Evolutionary conservation across 176 grass and related monocot genomes (phyloP), one percentile per base, ranked within the genome.

Genomic region (Bonia amplexicaulis): DNA sequence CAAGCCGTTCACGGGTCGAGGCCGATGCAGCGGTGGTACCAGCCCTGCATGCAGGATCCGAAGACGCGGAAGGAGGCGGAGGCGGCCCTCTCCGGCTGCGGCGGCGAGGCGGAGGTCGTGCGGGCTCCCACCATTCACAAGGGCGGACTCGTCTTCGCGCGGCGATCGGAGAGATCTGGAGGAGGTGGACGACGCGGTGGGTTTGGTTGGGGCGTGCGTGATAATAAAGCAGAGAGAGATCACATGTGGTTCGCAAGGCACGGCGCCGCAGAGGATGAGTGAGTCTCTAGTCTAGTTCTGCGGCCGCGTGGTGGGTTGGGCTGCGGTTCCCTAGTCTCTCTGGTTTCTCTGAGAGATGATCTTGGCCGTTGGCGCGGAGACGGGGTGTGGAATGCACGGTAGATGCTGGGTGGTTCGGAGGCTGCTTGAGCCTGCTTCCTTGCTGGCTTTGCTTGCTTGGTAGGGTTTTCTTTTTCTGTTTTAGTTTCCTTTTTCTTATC

Each of bases 11-110:
- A 92, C 12, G 93, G 93, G 73, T 92, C 93, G 58, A 95, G 82
- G 71, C 93, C 93, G 88, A 90, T 89, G 82, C 93, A 95, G 71
- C 93, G 90, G 90, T 92, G 91, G 90, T 95, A 78, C 93, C 93
- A 95, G 79, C 93, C 93, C 90, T 90, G 90, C 93, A 95, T 95
- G 93, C 90, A 95, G 64, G 75, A 90, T n/a, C 88, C 90, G 88
- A 88, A 95, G 72, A 70, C 58, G 93, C 79, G 68, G 85, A 83
- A 86, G 79, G 84, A 84, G 78, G 82, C 45, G 57, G 68, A 40
- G 33, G 63, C 47, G 67, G 41, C 40, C 80, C 63, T 73, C 90
- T 85, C 77, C 85, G 82, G 73, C 90, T 63, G 78, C 86, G 57
- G 78, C 74, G 20, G 73, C 55, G 81, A 87, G 47, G 83, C n/a